phyloP scores from a whole-genome alignment of 306 rosid genomes.

The Rosa rugosa region DNA sequence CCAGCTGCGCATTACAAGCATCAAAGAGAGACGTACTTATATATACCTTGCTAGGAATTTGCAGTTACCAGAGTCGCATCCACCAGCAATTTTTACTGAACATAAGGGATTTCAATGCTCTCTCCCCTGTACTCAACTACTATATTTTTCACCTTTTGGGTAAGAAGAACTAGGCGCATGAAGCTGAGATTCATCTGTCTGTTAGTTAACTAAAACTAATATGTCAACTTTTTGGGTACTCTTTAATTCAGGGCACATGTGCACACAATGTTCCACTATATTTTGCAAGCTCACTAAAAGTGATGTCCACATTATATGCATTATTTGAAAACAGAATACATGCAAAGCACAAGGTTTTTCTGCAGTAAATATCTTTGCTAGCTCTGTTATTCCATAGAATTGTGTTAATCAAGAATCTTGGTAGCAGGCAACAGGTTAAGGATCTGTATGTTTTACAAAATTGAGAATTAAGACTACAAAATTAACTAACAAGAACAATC shows the following conservation, averaged over 20 bases:
- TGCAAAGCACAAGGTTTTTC: not conserved
- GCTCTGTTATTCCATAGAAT: not conserved
- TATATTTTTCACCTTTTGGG: not conserved
- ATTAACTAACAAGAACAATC: not conserved
- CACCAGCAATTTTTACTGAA: not conserved
- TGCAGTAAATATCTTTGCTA: not conserved
- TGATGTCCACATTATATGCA: not conserved
- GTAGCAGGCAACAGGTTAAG: not conserved
- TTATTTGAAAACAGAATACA: not conserved
- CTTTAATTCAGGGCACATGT: not conserved
- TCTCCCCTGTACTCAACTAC: not conserved
- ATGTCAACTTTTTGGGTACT: not conserved
- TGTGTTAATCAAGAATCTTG: not conserved
- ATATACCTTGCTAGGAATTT: not conserved
- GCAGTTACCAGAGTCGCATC: not conserved
- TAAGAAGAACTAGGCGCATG: not conserved
- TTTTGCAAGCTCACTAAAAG: not conserved
- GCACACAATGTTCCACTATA: not conserved
- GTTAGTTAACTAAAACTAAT: not conserved
- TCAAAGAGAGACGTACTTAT: not conserved
- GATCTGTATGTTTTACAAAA: not conserved
- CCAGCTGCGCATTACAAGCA: not conserved
- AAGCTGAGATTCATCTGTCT: not conserved
- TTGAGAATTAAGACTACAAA: not conserved
- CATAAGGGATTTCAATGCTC: not conserved